Base-by-base conservation (phyloP, 2,329 filamentous ascomycete species). In the Huntiella savannae region DNA sequence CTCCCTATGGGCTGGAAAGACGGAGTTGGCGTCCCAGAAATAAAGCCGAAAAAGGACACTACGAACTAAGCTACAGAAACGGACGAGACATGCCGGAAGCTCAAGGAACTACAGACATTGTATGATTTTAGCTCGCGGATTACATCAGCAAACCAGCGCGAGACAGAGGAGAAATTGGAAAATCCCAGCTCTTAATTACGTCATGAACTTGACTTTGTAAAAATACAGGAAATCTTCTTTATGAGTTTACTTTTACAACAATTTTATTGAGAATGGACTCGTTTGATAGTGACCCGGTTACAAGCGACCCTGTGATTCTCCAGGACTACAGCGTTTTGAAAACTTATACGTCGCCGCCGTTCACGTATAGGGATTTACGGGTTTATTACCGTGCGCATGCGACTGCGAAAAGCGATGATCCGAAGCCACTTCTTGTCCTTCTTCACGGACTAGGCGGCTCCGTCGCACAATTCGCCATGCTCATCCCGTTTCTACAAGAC, bases 401-500 rank as follows among this genome's bases (percentile, higher is more conserved):
- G 15, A 85, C 95, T 56, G 76, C 79, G n/a, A 85, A 84, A 2
- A 71, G 67, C 37, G 69, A 77, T 51, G 16, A 8, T 15, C 82
- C 84, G 1, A 70, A 73, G 0, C 91, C 91, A 1, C 64, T 98
- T 7, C 65, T 96, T 3, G 86, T 96, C 38, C 94, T 92, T 57
- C 69, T 96, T 48, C 91, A 96, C 57, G 91, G 91, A 1, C 70
- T 96, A 7, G 91, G 88, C n/a, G 91, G 91, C 42, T 93, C 84
- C 1, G 72, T 86, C 17, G 80, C 85, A 8, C 91, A 96, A 57
- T 96, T 95, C 57, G 73, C 83, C 47, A 75, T 82, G 28, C 64
- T 96, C 4, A 64, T 96, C 12, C 80, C 76, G 15, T 91, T 83
- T 59, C 68, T 98, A 41, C 74, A 82, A 43, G 85, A 92, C 57